Evolutionary conservation across 495 filamentous ascomycete genomes (phyloP).

Genomic region (Podospora comata): DNA sequence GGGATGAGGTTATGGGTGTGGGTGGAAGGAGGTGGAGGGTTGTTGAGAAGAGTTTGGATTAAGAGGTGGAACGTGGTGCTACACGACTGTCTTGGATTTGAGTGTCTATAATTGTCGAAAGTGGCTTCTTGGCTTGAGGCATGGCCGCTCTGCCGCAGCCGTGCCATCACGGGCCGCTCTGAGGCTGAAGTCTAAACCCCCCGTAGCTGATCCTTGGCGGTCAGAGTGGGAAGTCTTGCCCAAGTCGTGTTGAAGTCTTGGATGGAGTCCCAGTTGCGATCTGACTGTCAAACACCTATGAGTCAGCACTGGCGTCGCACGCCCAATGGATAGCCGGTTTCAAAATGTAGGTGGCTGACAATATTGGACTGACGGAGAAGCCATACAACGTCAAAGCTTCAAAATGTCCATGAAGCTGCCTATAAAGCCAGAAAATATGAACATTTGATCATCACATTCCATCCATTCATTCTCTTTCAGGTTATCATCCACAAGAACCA

Average conservation of each 20-base stretch:
- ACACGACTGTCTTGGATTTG: background rate
- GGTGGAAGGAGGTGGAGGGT: slow-evolving; percentile 23
- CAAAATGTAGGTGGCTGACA: background rate
- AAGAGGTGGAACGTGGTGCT: background rate
- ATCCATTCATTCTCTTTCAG: background rate
- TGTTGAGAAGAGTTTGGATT: slow-evolving; percentile 18
- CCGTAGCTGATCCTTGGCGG: background rate
- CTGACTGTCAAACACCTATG: background rate
- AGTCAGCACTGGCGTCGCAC: background rate
- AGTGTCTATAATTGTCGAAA: background rate
- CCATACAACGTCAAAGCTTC: background rate
- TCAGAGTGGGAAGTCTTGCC: background rate
- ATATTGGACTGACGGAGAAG: background rate
- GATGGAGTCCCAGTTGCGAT: background rate
- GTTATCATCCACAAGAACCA: background rate
- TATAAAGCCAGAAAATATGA: too few relatives aligned
- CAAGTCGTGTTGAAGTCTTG: background rate
- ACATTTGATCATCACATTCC: background rate
- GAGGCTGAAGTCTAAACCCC: background rate
- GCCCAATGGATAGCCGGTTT: background rate
- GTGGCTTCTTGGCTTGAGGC: background rate
- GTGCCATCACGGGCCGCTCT: background rate
- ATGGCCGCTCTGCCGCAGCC: background rate
- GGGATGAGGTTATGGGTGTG: slow-evolving; percentile 16
- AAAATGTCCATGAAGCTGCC: background rate